A percentile compares a stretch with the other conserved stretches of the same genome.
phyloP scores from a whole-genome alignment of 2,329 filamentous ascomycete species.

The Cordyceps sp. region DNA sequence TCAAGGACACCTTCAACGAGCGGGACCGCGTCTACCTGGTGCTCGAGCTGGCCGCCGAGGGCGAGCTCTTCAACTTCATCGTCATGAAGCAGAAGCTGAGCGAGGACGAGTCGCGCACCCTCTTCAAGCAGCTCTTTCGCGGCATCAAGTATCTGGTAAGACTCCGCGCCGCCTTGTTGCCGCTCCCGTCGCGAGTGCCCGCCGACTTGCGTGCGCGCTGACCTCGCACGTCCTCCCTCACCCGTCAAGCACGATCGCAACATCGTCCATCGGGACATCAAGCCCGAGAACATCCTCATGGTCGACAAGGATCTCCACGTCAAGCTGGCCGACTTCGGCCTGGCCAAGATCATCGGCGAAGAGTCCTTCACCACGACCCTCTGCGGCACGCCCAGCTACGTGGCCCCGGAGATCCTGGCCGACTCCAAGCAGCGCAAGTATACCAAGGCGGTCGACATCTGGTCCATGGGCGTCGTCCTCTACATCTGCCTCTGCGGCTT shows the following conservation, averaged over 20 bases:
- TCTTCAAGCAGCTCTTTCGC: conserved; percentile 84
- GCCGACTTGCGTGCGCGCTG: too few species aligned
- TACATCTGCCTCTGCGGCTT: conserved; percentile 97
- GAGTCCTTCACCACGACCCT: conserved; percentile 95
- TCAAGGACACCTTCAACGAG: conserved; percentile 93
- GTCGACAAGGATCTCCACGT: conserved; percentile 71
- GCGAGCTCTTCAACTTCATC: conserved; percentile 92
- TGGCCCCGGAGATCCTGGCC: conserved; percentile 87
- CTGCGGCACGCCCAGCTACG: conserved; percentile 93
- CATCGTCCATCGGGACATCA: conserved; percentile 95
- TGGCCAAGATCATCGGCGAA: conserved; percentile 97
- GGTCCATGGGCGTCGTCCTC: conserved; percentile 93
- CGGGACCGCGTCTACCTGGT: conserved; percentile 80
- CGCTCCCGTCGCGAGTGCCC: background rate
- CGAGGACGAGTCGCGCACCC: conserved; percentile 67
- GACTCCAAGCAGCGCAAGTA: conserved; percentile 72
- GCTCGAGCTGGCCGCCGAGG: conserved; percentile 76
- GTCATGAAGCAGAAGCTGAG: conserved; percentile 77
- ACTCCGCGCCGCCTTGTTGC: too few species aligned
- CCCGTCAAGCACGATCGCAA: conserved; percentile 74
- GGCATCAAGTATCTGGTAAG: conserved; percentile 85
- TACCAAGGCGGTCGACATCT: conserved; percentile 87
- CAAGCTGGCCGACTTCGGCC: conserved; percentile 89
- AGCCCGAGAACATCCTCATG: conserved; percentile 88
- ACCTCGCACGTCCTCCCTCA: too few species aligned